Evolutionary conservation across 176 grass and related monocot species (phyloP).

Genomic region (Aegilops tauschii): DNA sequence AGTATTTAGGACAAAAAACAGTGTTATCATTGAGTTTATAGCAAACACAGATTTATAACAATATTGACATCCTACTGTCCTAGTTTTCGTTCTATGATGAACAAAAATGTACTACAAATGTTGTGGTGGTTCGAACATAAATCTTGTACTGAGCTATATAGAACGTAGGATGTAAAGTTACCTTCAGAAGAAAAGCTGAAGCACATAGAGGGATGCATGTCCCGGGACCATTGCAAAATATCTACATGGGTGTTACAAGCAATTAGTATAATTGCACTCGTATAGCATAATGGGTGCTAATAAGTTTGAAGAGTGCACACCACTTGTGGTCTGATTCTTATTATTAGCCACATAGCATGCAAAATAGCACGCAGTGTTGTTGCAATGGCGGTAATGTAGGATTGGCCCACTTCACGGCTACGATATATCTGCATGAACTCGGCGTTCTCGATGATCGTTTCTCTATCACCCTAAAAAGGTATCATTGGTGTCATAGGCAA

Average conservation of each 20-base stretch:
- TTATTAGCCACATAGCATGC: constrained; percentile 81
- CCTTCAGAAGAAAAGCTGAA: constrained; percentile 82
- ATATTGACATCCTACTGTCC: background rate
- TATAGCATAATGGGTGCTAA: background rate
- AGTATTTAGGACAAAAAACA: background rate
- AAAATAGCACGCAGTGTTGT: constrained; percentile 74
- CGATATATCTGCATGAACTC: constrained; percentile 88
- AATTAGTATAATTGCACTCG: constrained; percentile 24
- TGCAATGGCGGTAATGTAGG: constrained; percentile 76
- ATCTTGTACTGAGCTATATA: constrained; percentile 9
- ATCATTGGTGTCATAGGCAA: background rate
- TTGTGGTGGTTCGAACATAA: background rate
- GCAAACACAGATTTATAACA: background rate
- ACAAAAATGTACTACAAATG: background rate
- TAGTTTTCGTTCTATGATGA: background rate
- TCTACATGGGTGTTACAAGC: constrained; percentile 47
- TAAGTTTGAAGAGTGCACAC: constrained; percentile 40
- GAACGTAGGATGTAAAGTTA: constrained; percentile 15
- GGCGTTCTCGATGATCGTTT: constrained; percentile 29
- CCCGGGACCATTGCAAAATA: constrained; percentile 94
- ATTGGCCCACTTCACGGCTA: constrained; percentile 96
- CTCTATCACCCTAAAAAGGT: constrained; percentile 40
- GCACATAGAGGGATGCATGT: constrained; percentile 85
- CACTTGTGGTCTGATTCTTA: constrained; percentile 89
- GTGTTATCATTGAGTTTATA: background rate